Base-by-base conservation (phyloP, 345 rosid species). In the Mercurialis annua region DNA sequence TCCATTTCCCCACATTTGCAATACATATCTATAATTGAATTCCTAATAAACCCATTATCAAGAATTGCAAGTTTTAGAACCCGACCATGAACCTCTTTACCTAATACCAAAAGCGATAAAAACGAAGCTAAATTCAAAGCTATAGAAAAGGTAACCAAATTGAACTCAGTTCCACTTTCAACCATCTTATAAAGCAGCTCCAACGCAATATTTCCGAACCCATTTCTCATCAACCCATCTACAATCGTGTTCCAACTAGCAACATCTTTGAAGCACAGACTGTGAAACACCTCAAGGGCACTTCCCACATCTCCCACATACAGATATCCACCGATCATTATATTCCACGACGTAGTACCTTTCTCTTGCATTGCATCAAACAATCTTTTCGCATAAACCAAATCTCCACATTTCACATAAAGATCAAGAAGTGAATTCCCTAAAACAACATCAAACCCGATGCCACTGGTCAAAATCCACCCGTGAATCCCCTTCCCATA, bases 211-310 rank as follows among this genome's bases (percentile, higher is more conserved):
- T 27, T 70, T 71, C 62, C 78, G 34, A 46, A 72, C 43, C 83
- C 84, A 40, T 73, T 77, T 69, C 54, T 71, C 67, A 67, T 79
- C 23, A 81, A 54, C 36, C 87, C 85, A 63, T 82, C 79, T 30
- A 83, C 69, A 6, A 83, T 60, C 5, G 80, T 81, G 56, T 83
- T 85, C 90, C 87, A 85, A 71, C 80, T 72, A 7, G 76, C 77
- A 23, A 66, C 79, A 79, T 74, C 82, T 48, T 76, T 83, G 44
- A 42, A 51, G 7, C 60, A 66, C 50, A 68, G 68, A 9, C 70
- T 73, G 42, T 44, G 64, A 74, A 85, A 85, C 68, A 85, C 40
- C 10, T 59, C 64, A 47, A 83, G 59, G 0, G 87, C 72, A 68
- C 66, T 73, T 49, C 65, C 72, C 14, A 70, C 67, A 33, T 82